Percentiles rank a stretch among this genome's conserved stretches.
phyloP scores from a whole-genome alignment of 805 yeast genomes.

The Cyberlindnera petersonii region DNA sequence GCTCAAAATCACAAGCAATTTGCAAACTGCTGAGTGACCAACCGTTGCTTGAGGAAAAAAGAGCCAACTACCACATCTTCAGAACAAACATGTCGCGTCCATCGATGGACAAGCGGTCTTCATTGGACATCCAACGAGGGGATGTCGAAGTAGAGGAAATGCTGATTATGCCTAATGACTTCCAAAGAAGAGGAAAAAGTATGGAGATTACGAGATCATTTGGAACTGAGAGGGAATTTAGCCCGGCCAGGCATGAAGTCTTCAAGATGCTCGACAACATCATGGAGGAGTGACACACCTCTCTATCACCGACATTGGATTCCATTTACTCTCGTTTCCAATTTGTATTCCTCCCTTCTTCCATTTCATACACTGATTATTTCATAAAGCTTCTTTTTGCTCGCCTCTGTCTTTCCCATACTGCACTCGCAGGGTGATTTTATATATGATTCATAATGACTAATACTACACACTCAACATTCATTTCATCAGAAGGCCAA shows the following conservation, averaged over 20 bases:
- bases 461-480: too few relatives aligned
- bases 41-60: slow-evolving; percentile 34
- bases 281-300: slow-evolving; percentile 16
- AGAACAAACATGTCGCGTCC: slow-evolving; percentile 42
- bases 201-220: slow-evolving; percentile 23
- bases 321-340: too few relatives aligned
- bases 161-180: not conserved
- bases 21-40: slow-evolving; percentile 31
- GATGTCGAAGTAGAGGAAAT: slow-evolving; percentile 11
- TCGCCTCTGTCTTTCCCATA: too few relatives aligned
- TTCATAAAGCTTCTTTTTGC: too few relatives aligned
- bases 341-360: too few relatives aligned
- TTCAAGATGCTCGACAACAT: slow-evolving; percentile 21
- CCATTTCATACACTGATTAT: too few relatives aligned
- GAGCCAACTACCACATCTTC: slow-evolving; percentile 38
- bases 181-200: slow-evolving; percentile 26
- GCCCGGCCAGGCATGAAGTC: slow-evolving; percentile 6
- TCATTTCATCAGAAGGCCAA: too few relatives aligned
- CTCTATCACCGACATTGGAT: too few relatives aligned
- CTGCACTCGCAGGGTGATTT: too few relatives aligned
- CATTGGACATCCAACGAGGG: slow-evolving; percentile 21
- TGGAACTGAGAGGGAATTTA: slow-evolving; percentile 8
- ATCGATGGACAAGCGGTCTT: slow-evolving; percentile 29
- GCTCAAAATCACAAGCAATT: slow-evolving; percentile 36
- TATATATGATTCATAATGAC: too few relatives aligned